Evolutionary conservation across 495 filamentous ascomycete species (phyloP).

Genomic region (Darksidea phi): DNA sequence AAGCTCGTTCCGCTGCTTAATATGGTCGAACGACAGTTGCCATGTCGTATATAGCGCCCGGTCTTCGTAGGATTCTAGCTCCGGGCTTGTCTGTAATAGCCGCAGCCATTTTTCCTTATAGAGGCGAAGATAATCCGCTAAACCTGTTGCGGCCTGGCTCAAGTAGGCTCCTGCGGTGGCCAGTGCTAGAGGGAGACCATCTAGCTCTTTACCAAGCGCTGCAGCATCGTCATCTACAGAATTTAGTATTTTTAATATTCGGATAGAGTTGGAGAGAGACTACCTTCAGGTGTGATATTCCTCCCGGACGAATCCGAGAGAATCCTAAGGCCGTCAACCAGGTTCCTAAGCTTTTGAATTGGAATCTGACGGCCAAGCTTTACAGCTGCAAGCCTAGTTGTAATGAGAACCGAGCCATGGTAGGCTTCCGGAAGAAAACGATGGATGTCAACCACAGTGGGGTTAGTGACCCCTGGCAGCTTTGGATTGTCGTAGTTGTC

Average conservation of each 20-base stretch:
- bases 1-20: too few species aligned
- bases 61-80: conserved; percentile 39
- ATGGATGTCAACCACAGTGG: conserved; percentile 38
- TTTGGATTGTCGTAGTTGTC: conserved; percentile 41
- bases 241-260: too few species aligned
- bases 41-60: too few species aligned
- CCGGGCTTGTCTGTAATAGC: conserved; percentile 37
- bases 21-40: too few species aligned
- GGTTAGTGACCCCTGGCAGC: conserved; percentile 25
- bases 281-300: background rate
- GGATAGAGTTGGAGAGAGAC: too few species aligned
- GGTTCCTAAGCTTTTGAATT: background rate
- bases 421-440: conserved; percentile 41
- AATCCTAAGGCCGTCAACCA: background rate
- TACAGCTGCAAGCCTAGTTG: conserved; percentile 4
- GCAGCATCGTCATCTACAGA: conserved; percentile 19
- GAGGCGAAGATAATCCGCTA: conserved; percentile 29
- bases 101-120: conserved; percentile 39
- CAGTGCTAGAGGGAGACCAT: conserved; percentile 34
- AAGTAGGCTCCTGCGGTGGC: conserved; percentile 35
- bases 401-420: conserved; percentile 47
- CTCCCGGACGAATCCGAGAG: background rate
- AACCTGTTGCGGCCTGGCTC: conserved; percentile 20
- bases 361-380: too few species aligned
- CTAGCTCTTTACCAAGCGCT: conserved; percentile 21